phyloP scores from a whole-genome alignment of 768 basidiomycete species.

The Tremella fuciformis region DNA sequence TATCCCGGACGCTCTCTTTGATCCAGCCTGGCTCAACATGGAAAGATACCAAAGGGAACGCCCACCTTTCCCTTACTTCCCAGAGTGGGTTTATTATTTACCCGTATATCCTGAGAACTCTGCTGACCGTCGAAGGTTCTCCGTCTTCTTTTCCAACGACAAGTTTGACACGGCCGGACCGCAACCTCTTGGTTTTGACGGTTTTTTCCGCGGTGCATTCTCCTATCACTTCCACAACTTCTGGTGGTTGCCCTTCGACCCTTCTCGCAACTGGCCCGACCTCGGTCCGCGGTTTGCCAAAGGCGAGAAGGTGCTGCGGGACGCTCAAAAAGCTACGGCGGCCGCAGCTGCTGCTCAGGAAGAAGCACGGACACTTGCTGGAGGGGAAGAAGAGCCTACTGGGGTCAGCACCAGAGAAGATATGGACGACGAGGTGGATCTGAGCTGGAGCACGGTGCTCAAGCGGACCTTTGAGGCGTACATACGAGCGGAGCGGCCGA shows the following conservation, averaged over 20 bases:
- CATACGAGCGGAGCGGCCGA: constrained; percentile 83
- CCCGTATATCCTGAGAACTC: constrained; percentile 9
- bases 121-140: constrained; percentile 61
- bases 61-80: constrained; percentile 92
- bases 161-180: constrained; percentile 69
- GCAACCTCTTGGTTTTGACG: constrained; percentile 82
- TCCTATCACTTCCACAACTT: constrained; percentile 86
- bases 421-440: constrained; percentile 49
- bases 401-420: constrained; percentile 20
- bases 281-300: constrained; percentile 73
- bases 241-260: constrained; percentile 88
- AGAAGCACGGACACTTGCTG: neutral
- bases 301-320: constrained; percentile 69
- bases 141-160: constrained; percentile 57
- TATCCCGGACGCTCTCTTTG: constrained; percentile 91
- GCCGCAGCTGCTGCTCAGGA: neutral
- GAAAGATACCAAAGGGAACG: constrained; percentile 87
- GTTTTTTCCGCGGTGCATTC: constrained; percentile 89
- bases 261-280: constrained; percentile 90
- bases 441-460: constrained; percentile 80
- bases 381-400: constrained; percentile 8
- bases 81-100: constrained; percentile 59
- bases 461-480: constrained; percentile 95
- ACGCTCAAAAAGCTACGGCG: constrained; percentile 33
- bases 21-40: constrained; percentile 93